Evolutionary conservation across 345 rosid genomes (phyloP), one percentile per base, ranked within the genome.

Genomic region (Abelmoschus esculentus): DNA sequence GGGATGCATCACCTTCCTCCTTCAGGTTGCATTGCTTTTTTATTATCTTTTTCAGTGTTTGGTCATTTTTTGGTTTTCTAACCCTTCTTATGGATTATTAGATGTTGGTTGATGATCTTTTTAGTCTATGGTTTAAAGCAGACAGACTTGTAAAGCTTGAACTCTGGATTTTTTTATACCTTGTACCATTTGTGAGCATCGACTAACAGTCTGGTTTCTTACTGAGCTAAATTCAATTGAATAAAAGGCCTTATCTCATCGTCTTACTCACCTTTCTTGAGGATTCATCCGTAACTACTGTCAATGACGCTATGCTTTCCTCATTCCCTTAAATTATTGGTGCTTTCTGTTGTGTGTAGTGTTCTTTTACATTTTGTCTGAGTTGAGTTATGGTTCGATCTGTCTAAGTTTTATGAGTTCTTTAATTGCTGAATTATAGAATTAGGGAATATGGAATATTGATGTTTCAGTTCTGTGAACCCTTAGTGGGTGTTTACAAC

Each of bases 401-500:
- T 59, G 61, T 61, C 76, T 73, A 68, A 77, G 82, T 66, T 73
- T 65, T 69, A 69, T 74, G 67, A 73, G 74, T 73, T 77, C 73
- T 66, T 66, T 67, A 52, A 73, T 74, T 78, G 77, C 75, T 77
- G 72, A 75, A 77, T 75, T 69, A 80, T 83, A 81, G 87, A 82
- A 67, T 72, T 73, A 74, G 75, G 73, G 77, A 72, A 75, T 81
- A 56, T 67, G 81, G 78, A 71, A 42, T 69, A 62, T 77, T 62
- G 79, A 54, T 66, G 78, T 72, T 75, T 72, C 54, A 32, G 57
- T 71, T 54, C 70, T 70, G 78, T 73, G 76, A 80, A 73, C 77
- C 73, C 4, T 72, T 58, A 69, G 59, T 61, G 54, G 82, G 75
- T 76, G 76, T 76, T 77, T 65, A 18, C 22, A 66, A 36, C 61